A percentile compares a stretch with the other conserved stretches of the same genome.
These are phyloP conservation scores for Kurtzmaniella cleridarum DNA, from an alignment of 805 yeast species.

Conservation along the genomic window DNA sequence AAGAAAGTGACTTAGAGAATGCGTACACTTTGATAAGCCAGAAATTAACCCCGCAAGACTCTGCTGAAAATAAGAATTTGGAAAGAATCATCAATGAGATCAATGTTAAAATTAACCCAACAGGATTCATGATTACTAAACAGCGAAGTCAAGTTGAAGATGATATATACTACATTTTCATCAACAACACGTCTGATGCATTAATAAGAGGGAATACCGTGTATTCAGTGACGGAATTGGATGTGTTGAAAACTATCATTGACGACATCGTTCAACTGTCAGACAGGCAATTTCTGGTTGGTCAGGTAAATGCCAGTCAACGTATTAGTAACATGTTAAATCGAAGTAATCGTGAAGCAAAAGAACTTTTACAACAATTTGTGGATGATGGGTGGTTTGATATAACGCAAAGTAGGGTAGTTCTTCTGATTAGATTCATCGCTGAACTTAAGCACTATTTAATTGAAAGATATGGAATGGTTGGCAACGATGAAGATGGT, in stretches of 20 bases:
- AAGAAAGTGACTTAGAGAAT: background rate
- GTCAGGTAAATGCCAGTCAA: slow-evolving; percentile 31
- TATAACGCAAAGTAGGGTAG: slow-evolving; percentile 26
- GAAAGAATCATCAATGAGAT: slow-evolving; percentile 20
- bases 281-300: slow-evolving; percentile 28
- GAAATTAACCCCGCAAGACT: slow-evolving; percentile 1
- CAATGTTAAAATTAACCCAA: slow-evolving; percentile 25
- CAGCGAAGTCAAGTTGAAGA: slow-evolving; percentile 31
- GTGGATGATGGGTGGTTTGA: slow-evolving; percentile 52
- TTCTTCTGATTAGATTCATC: slow-evolving; percentile 36
- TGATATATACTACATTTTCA: slow-evolving; percentile 28
- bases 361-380: slow-evolving; percentile 31
- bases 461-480: slow-evolving; percentile 36
- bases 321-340: slow-evolving; percentile 17
- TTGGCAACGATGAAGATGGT: slow-evolving; percentile 25
- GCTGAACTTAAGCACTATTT: slow-evolving; percentile 45
- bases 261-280: slow-evolving; percentile 40
- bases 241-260: slow-evolving; percentile 39
- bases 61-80: slow-evolving; percentile 3
- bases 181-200: slow-evolving; percentile 37
- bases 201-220: slow-evolving; percentile 34
- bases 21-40: background rate
- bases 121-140: slow-evolving; percentile 41
- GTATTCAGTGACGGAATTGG: slow-evolving; percentile 35
- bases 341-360: slow-evolving; percentile 31